Percentiles rank a stretch among this genome's conserved stretches.
Evolutionary conservation across 805 yeast genomes (phyloP).

Genomic region (Starmerella floricola): DNA sequence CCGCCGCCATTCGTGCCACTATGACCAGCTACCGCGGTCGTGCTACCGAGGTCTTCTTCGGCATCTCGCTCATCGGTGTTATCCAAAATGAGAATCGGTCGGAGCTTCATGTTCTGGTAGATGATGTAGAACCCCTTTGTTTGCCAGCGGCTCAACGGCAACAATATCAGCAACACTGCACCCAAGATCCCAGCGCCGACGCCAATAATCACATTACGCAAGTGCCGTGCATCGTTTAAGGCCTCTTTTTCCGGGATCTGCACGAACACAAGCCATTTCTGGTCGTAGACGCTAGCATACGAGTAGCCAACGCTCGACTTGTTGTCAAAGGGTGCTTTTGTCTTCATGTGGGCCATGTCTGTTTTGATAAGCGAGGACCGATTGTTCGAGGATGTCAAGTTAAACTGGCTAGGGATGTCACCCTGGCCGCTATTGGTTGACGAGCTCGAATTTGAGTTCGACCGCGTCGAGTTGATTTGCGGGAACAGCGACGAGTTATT

Average conservation of each 20-base stretch:
- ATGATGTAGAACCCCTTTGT: slow-evolving; percentile 23
- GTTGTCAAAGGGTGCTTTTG: slow-evolving; percentile 7
- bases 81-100: slow-evolving; percentile 13
- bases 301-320: slow-evolving; percentile 21
- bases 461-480: too few species aligned
- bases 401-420: neutral
- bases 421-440: too few species aligned
- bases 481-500: too few species aligned
- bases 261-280: slow-evolving; percentile 22
- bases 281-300: slow-evolving; percentile 10
- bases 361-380: neutral
- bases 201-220: slow-evolving; percentile 21
- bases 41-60: neutral
- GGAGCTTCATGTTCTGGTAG: slow-evolving; percentile 20
- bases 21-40: neutral
- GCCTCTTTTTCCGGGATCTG: slow-evolving; percentile 14
- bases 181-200: slow-evolving; percentile 22
- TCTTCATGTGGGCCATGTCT: slow-evolving; percentile 12
- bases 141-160: slow-evolving; percentile 22
- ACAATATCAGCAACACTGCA: slow-evolving; percentile 19
- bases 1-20: too few species aligned
- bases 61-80: neutral
- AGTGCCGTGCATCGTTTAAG: slow-evolving; percentile 10
- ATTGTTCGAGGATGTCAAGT: neutral
- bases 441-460: too few species aligned